Conservation (phyloP, 1,284 basidiomycete genomes). For the Ganoderma multipileum region DNA sequence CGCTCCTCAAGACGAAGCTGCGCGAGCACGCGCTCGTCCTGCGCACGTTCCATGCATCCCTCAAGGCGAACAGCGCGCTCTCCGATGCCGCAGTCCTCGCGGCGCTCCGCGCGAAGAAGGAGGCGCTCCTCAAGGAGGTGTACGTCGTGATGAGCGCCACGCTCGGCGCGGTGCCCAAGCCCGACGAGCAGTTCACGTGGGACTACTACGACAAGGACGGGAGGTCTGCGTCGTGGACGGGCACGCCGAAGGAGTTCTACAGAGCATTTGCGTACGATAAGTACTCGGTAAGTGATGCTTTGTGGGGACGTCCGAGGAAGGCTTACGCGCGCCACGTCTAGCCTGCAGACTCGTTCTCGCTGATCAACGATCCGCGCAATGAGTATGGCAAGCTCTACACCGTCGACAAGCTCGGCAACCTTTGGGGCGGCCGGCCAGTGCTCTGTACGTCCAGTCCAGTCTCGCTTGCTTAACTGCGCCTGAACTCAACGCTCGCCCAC, state of each 20-base stretch:
- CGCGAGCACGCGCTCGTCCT: conserved; percentile 90
- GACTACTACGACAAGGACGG: conserved; percentile 87
- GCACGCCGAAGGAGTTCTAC: conserved; percentile 85
- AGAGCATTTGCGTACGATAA: conserved; percentile 52
- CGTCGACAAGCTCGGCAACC: conserved; percentile 91
- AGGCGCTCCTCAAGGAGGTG: conserved; percentile 83
- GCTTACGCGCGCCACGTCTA: conserved; percentile 8
- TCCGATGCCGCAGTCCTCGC: conserved; percentile 49
- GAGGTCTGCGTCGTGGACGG: conserved; percentile 79
- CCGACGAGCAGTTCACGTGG: conserved; percentile 81
- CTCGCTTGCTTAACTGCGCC: neutral
- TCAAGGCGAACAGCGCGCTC: conserved; percentile 45
- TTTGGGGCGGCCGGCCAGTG: conserved; percentile 87
- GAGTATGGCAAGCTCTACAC: conserved; percentile 87
- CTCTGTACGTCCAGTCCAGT: conserved; percentile 64
- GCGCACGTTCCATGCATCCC: conserved; percentile 63
- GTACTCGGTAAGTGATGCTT: conserved; percentile 55
- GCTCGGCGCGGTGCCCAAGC: conserved; percentile 83
- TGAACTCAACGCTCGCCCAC: neutral
- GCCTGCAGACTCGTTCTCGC: conserved; percentile 81
- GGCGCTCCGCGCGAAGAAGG: conserved; percentile 81
- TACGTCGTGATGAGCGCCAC: conserved; percentile 89
- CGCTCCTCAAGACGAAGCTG: conserved; percentile 87
- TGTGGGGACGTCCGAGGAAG: neutral
- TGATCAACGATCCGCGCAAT: conserved; percentile 96